Evolutionary conservation across 208 protist species (phyloP).

Genomic region (Ichthyophonus hoferi): DNA sequence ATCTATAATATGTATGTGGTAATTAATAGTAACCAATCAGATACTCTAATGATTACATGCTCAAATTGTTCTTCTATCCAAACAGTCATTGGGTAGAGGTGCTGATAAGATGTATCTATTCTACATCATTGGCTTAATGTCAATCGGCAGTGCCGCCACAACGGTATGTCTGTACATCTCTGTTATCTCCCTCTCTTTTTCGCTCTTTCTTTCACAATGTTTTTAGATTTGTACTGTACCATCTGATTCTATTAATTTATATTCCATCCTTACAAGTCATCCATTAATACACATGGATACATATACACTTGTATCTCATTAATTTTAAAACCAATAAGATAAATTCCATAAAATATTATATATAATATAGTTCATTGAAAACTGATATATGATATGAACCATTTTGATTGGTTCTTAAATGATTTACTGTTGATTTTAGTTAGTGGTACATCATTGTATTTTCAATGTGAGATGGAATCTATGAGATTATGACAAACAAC

Average conservation of each 20-base stretch:
- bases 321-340: too few relatives aligned
- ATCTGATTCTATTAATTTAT: background rate
- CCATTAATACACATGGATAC: background rate
- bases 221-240: background rate
- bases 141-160: background rate
- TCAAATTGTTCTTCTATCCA: background rate
- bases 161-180: slow-evolving; percentile 1
- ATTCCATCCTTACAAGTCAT: background rate
- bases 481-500: too few relatives aligned
- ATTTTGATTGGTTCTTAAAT: too few relatives aligned
- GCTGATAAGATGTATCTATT: background rate
- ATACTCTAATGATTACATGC: background rate
- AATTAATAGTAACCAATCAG: background rate
- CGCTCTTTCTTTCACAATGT: background rate
- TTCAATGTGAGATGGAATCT: too few relatives aligned
- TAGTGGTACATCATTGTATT: too few relatives aligned
- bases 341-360: too few relatives aligned
- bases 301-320: background rate
- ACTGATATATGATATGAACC: too few relatives aligned
- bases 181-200: background rate
- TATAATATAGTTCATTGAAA: too few relatives aligned
- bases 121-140: background rate
- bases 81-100: background rate
- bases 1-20: background rate
- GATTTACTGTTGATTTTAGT: too few relatives aligned